These are phyloP conservation scores for Phlebiopsis gigantea DNA, from an alignment of 768 basidiomycete species.

Conservation along the genomic window DNA sequence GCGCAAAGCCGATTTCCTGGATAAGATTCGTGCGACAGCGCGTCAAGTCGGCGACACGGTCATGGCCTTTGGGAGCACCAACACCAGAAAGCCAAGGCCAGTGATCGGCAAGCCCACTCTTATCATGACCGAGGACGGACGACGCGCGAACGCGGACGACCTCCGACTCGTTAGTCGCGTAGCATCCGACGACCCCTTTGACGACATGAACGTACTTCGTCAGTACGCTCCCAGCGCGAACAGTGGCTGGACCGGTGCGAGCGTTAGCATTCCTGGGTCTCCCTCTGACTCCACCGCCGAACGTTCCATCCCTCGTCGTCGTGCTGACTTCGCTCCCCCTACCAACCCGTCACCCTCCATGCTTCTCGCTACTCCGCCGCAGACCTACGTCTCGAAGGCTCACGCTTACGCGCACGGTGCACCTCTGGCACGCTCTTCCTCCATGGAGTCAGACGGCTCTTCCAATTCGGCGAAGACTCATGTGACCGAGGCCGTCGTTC, in stretches of 20 bases:
- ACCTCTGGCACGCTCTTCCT: conserved; percentile 23
- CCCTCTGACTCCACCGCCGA: conserved; percentile 63
- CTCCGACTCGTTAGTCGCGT: conserved; percentile 5
- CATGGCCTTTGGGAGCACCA: conserved; percentile 20
- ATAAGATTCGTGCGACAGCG: conserved; percentile 57
- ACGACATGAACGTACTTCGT: conserved; percentile 26
- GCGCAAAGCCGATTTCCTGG: conserved; percentile 66
- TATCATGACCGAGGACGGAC: conserved; percentile 21
- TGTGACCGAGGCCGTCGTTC: conserved; percentile 41
- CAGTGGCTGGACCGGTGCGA: conserved; percentile 29
- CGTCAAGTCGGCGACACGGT: conserved; percentile 65
- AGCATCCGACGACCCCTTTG: conserved; percentile 30
- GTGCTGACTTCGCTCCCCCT: conserved; percentile 66
- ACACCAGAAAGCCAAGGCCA: conserved; percentile 24
- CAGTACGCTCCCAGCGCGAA: conserved; percentile 36
- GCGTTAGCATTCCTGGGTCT: conserved; percentile 44
- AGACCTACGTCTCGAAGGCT: conserved; percentile 17
- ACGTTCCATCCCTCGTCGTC: conserved; percentile 59
- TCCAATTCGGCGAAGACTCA: conserved; percentile 29
- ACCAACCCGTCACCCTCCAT: conserved; percentile 33
- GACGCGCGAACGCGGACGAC: conserved; percentile 11
- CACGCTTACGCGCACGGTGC: conserved; percentile 12
- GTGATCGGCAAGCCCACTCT: conserved; percentile 58
- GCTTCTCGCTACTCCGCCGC: conserved; percentile 28
- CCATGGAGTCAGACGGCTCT: conserved; percentile 28